Evolutionary conservation across 495 filamentous ascomycete species (phyloP).

Genomic region (Terfezia boudieri): DNA sequence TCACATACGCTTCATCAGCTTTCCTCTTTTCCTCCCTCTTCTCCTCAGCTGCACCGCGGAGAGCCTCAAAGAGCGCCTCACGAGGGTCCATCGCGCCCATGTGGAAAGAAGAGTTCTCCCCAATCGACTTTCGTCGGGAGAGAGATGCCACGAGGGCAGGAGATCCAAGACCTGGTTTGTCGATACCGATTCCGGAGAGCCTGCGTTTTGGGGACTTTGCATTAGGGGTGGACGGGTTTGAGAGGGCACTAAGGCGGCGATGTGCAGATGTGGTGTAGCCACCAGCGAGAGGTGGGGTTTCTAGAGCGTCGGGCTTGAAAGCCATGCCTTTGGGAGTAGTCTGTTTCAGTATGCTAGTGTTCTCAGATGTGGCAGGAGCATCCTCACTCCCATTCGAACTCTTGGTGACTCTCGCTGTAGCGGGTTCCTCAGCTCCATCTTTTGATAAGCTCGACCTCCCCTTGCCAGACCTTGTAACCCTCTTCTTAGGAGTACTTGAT

Average conservation of each 20-base stretch:
- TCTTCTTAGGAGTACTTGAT: background rate
- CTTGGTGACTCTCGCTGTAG: too few species aligned
- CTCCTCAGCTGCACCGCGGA: constrained; percentile 40
- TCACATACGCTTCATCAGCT: constrained; percentile 39
- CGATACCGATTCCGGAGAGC: constrained; percentile 39
- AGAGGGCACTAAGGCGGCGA: constrained; percentile 27
- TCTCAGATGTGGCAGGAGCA: too few species aligned
- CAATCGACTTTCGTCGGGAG: constrained; percentile 48
- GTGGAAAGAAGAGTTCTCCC: constrained; percentile 40
- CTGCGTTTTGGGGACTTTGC: background rate
- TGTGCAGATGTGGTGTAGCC: constrained; percentile 41
- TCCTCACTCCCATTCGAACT: too few species aligned
- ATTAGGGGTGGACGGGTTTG: constrained; percentile 27
- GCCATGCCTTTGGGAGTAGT: too few species aligned
- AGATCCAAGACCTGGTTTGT: constrained; percentile 55
- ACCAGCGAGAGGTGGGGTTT: constrained; percentile 29
- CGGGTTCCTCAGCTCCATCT: too few species aligned
- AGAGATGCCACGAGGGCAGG: constrained; percentile 52
- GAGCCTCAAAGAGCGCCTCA: constrained; percentile 36
- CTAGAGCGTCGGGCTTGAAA: background rate
- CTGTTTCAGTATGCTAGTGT: too few species aligned
- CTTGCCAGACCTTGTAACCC: background rate
- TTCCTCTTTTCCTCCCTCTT: constrained; percentile 47
- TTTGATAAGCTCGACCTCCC: background rate
- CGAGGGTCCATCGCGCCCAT: constrained; percentile 21